Base-by-base conservation (phyloP, 306 rosid species). In the Sicyos edulis region DNA sequence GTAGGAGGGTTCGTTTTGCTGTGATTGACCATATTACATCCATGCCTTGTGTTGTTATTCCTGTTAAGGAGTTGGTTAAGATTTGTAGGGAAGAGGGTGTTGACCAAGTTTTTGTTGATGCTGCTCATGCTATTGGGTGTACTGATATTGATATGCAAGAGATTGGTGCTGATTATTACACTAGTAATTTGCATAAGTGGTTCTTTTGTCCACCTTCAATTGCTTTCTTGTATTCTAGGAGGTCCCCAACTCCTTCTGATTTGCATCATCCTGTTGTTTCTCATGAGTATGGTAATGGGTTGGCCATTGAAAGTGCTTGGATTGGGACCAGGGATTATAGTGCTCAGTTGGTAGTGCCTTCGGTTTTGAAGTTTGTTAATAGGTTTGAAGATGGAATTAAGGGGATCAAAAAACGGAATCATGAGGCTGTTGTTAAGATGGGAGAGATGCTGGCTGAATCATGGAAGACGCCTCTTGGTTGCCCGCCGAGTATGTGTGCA, bases 261-360 rank as follows among this genome's bases (percentile, higher is more conserved):
- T 77, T 91, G 87, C 99, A 95, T 60, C 99, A 95, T 55, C 97
- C 96, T 5, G 99, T 95, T 21, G 99, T 95, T 47, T 91, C 99
- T 34, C 87, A 91, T 54, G 99, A 95, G 87, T 95, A 91, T 76
- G 99, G 99, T 9, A 91, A 88, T 64, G 99, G 99, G 2, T 83
- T 95, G 83, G 92, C 97, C 17, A 70, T 83, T 40, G 99, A 95
- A 79, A 95, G 99, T 80, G 87, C 97, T 74, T 95, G 97, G 97
- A 91, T 91, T 82, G 99, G 99, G 53, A 95, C 97, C 0, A 83
- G 99, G 80, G 99, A 95, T 70, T 95, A 95, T 40, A 95, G 99
- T 77, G 74, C 99, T 4, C 99, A 95, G 16, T 62, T 95, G 81
- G 97, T 95, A 45, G 95, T 95, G 22, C 95, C 96, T 1, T 75